Percentiles rank a stretch among this genome's conserved stretches.
Conservation (phyloP, 73 alveolate genomes). For the Diophrys appendiculata region DNA sequence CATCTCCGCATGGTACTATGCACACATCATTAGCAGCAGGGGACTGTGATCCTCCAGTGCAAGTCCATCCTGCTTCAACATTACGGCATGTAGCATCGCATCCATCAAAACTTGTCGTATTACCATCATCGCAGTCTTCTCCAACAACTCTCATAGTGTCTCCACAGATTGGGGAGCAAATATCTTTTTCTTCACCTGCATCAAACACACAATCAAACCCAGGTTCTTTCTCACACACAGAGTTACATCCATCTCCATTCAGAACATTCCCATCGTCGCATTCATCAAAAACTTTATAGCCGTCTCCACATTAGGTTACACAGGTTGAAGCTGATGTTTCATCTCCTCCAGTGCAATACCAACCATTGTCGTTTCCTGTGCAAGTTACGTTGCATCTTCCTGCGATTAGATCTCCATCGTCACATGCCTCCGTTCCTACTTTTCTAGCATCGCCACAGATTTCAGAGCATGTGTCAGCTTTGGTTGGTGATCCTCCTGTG, state of each 20-base stretch:
- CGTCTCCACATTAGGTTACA: constrained; percentile 3
- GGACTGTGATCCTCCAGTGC: constrained; percentile 5
- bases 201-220: neutral
- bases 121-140: constrained; percentile 14
- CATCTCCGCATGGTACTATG: constrained; percentile 14
- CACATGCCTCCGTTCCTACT: constrained; percentile 4
- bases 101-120: too few species aligned
- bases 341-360: constrained; percentile 5
- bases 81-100: too few species aligned
- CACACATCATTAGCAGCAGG: neutral
- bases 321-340: neutral
- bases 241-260: neutral
- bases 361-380: neutral
- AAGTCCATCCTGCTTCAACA: neutral
- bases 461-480: too few species aligned
- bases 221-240: neutral
- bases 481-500: too few species aligned
- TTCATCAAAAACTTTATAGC: neutral
- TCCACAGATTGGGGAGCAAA: constrained; percentile 15
- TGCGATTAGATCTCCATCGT: constrained; percentile 9
- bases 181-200: neutral
- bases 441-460: constrained; percentile 9
- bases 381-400: constrained; percentile 1
- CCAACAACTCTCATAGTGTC: neutral
- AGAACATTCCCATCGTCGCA: constrained; percentile 37